These are phyloP conservation scores for Noccaea bulbosa DNA, from an alignment of 345 rosid genomes.

Conservation along the genomic window DNA sequence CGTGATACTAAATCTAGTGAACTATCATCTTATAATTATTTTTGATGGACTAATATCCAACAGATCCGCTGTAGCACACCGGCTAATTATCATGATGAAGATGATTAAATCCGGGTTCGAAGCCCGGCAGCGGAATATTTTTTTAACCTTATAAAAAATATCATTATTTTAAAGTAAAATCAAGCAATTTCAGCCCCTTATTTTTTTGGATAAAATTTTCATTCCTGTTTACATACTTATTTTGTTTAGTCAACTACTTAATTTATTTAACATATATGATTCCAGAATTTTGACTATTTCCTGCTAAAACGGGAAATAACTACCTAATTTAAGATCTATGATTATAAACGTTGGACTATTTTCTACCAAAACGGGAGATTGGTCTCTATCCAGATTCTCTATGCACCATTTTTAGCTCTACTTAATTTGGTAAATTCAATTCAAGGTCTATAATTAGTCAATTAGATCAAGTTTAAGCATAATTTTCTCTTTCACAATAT, in stretches of 20 bases:
- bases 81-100: not conserved
- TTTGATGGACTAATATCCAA: not conserved
- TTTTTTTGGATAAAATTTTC: too few relatives aligned
- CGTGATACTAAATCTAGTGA: not conserved
- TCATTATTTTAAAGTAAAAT: too few relatives aligned
- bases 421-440: constrained; percentile 20
- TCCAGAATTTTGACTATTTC: constrained; percentile 15
- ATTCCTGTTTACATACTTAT: not conserved
- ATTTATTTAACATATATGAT: not conserved
- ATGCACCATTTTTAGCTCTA: constrained; percentile 12
- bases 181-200: too few relatives aligned
- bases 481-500: not conserved
- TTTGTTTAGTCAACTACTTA: constrained; percentile 14
- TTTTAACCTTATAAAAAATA: too few relatives aligned
- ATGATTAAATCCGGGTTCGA: constrained; percentile 3
- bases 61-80: not conserved
- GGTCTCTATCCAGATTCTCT: not conserved
- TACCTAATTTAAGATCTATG: constrained; percentile 16
- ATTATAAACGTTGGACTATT: constrained; percentile 8
- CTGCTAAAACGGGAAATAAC: constrained; percentile 4
- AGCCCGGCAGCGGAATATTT: not conserved
- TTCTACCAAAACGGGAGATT: constrained; percentile 17
- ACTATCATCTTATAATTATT: not conserved
- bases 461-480: not conserved
- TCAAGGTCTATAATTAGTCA: constrained; percentile 1